Base-by-base conservation (phyloP, 2,329 filamentous ascomycete genomes). In the Samsoniella hepiali region DNA sequence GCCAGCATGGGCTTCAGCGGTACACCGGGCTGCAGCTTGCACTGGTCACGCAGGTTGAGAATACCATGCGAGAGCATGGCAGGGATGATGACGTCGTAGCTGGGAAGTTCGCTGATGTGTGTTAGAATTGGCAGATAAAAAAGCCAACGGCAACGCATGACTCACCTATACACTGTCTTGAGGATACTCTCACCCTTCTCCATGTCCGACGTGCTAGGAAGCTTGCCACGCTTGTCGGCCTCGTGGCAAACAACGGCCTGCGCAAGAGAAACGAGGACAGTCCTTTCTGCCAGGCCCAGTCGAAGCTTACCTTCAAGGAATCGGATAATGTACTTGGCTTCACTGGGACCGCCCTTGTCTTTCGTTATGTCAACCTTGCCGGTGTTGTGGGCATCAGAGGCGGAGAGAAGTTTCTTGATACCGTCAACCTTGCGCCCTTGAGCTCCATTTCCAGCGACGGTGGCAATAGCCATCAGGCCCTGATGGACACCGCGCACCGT, bases 1-100 rank as follows among this genome's bases (percentile, higher is more conserved):
- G 95, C 95, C 79, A 99, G 83, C 95, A 99, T 99, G 70, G 95
- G 95, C 76, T 99, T 99, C 64, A 99, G 82, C 0, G 95, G 95
- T 17, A 99, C 91, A 67, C 95, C 95, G 0, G 95, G 94, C 68
- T 92, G 91, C 51, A 99, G 84, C 75, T 96, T 96, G 83, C 95
- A 97, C 63, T 89, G 86, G 10, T 96, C 89, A 59, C 86, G 85
- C 13, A 99, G 79, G 44, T 93, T 88, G 78, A 89, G 86, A 66
- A 99, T 91, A 22, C 95, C 95, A 70, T 95, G 85, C 69, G 95
- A 82, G 32, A 97, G 80, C 81, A 98, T 91, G 2, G 91, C 89
- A 1, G 95, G 95, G 62, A 99, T 88, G 65, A 99, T 96, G 38
- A 94, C 88, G 77, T 98, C 92, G 79, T 97, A 99, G 69, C 92